Evolutionary conservation across 495 filamentous ascomycete species (phyloP), one percentile per base, ranked within the genome.

Genomic region (Cercophora samala): DNA sequence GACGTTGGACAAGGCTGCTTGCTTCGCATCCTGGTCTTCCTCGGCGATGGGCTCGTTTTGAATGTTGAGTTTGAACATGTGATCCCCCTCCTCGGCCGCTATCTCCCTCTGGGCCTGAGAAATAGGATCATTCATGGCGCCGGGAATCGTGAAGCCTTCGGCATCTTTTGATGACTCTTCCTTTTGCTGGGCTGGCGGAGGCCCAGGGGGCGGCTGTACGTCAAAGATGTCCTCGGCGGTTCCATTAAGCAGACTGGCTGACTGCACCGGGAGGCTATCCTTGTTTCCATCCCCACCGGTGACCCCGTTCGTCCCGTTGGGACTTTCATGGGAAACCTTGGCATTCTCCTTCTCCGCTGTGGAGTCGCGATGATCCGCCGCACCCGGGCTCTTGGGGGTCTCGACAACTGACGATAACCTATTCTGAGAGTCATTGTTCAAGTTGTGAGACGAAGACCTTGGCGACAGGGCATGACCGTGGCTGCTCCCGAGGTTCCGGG

Each of bases 1-100:
- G 72, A 97, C 92, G 69, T 90, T 93, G 56, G 93, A 91, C 73
- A 97, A 82, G 1, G 96, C 95, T 55, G 91, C 89, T 61, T 80
- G 78, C 76, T 95, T 88, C 2, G 92, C 92, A 75, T 96, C 92
- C 64, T 83, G 87, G 69, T 94, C 91, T 74, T 98, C 95, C 77
- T 99, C 95, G 22, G 88, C 88, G 64, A 99, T 96, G 1, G 96
- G 94, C 66, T 96, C 91, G 69, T 92, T 93, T 68, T 92, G 85
- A 68, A 99, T 99, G 66, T 89, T 95, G 25, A 99, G 80, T 75
- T 95, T 98, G 79, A 97, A 91, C 64, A 90, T 83, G 60, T 91
- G 90, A 51, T 92, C 90, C 64, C 75, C 77, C 75, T 88, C 82
- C 67, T 78, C 86, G 62, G 79, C 82, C 23, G 87, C 82, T 53